phyloP scores from a whole-genome alignment of 805 yeast species.

The Wickerhamiella hasegawae region DNA sequence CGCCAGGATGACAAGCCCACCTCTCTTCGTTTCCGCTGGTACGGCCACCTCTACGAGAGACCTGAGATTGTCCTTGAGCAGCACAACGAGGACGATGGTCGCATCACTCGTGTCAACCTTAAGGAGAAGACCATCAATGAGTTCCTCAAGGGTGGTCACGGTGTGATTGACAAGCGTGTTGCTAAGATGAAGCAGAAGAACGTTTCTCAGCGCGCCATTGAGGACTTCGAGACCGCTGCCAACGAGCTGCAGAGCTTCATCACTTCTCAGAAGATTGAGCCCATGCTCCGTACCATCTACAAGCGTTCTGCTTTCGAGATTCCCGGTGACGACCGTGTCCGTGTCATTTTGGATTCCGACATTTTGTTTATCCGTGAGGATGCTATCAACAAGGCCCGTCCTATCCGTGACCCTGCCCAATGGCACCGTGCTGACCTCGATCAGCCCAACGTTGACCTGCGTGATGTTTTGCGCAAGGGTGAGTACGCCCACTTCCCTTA shows the following conservation, averaged over 20 bases:
- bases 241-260: slow-evolving; percentile 49
- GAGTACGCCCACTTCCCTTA: slow-evolving; percentile 69
- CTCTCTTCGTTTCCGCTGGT: slow-evolving; percentile 78
- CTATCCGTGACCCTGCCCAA: slow-evolving; percentile 70
- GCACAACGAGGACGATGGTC: slow-evolving; percentile 33
- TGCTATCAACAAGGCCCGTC: slow-evolving; percentile 64
- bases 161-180: slow-evolving; percentile 33
- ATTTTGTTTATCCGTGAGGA: slow-evolving; percentile 82
- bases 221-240: slow-evolving; percentile 37
- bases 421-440: slow-evolving; percentile 95
- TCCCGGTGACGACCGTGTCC: slow-evolving; percentile 89
- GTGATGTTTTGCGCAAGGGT: slow-evolving; percentile 66
- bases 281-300: slow-evolving; percentile 71
- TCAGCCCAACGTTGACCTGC: slow-evolving; percentile 46
- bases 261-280: slow-evolving; percentile 52
- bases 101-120: slow-evolving; percentile 44
- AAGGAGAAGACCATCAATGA: slow-evolving; percentile 73
- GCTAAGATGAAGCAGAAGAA: slow-evolving; percentile 50
- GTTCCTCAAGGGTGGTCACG: slow-evolving; percentile 40
- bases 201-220: slow-evolving; percentile 34
- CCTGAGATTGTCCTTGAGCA: slow-evolving; percentile 73
- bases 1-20: slow-evolving; percentile 35
- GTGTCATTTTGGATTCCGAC: slow-evolving; percentile 83
- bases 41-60: slow-evolving; percentile 59
- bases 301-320: slow-evolving; percentile 94